Base-by-base conservation (phyloP, 768 basidiomycete species). In the Termitomyces sp. region DNA sequence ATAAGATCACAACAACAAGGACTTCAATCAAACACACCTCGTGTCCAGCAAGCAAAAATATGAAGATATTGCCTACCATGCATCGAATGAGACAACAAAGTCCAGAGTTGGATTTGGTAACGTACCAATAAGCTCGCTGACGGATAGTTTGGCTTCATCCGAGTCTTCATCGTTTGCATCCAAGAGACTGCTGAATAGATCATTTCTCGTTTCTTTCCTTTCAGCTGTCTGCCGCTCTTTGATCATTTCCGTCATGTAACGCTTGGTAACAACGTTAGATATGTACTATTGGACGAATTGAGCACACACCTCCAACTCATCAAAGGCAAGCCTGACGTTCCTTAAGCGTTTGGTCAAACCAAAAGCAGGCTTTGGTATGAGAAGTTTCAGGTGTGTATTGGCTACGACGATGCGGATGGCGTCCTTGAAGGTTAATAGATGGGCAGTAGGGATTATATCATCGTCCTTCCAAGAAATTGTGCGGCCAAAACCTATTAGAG, bases 41-140 rank as follows among this genome's bases (percentile, higher is more conserved):
- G 57, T 85, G 82, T 9, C 85, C 84, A 24, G 85, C 86, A 22
- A 87, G 65, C n/a, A 86, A 63, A 58, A 78, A 80, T 20, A 79
- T 74, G 53, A 75, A 80, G n/a, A 78, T 72, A 63, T 80, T 80
- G 22, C 74, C 77, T 74, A 46, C 47, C 44, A 32, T 36, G 24
- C 12, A 37, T 51, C 36, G 34, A 5, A 26, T 37, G 24, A n/a
- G 24, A 39, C 13, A 22, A 27, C 3, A 2, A 51, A 5, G 12
- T 27, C 37, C 44, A 5, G 14, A 41, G 31, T 29, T 55, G 13
- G 58, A 36, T 22, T 18, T 41, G n/a, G 6, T 16, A 18, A 27
- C 34, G 16, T 61, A 73, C 74, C 71, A 54, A 74, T 71, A 4
- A 83, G 65, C 61, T 83, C 81, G 18, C 64, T 66, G 44, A 81